A percentile compares a stretch with the other conserved stretches of the same genome.
Conservation (phyloP, 129 eudicot genomes). For the Flaveria brownii region DNA sequence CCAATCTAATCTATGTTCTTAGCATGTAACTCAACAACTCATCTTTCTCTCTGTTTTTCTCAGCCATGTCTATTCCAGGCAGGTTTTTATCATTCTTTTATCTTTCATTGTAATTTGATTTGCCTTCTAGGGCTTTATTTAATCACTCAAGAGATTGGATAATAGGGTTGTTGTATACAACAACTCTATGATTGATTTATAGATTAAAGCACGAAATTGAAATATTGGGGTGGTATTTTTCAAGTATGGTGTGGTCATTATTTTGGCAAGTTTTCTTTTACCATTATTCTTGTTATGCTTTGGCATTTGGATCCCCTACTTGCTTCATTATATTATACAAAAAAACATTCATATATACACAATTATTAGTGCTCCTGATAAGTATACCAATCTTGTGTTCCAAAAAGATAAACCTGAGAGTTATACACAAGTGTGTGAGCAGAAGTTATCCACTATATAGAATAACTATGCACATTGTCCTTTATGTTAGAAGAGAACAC, state of each 20-base stretch:
- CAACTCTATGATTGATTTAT: neutral
- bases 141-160: neutral
- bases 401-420: neutral
- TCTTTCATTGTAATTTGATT: conserved; percentile 6
- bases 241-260: neutral
- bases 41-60: conserved; percentile 5
- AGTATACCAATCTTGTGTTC: neutral
- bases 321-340: neutral
- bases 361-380: too few species aligned
- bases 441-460: neutral
- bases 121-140: neutral
- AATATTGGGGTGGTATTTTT: neutral
- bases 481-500: neutral
- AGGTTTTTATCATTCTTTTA: neutral
- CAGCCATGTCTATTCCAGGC: conserved; percentile 34
- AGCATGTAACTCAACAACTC: neutral
- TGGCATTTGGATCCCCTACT: neutral
- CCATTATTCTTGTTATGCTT: neutral
- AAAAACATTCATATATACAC: too few species aligned
- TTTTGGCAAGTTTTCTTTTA: neutral
- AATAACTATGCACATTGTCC: neutral
- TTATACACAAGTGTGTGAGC: neutral
- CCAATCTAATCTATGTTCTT: conserved; percentile 7
- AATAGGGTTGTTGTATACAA: neutral
- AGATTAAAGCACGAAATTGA: neutral